These are phyloP conservation scores for Psilocybe subaeruginosa DNA, from an alignment of 768 basidiomycete genomes.

Conservation along the genomic window DNA sequence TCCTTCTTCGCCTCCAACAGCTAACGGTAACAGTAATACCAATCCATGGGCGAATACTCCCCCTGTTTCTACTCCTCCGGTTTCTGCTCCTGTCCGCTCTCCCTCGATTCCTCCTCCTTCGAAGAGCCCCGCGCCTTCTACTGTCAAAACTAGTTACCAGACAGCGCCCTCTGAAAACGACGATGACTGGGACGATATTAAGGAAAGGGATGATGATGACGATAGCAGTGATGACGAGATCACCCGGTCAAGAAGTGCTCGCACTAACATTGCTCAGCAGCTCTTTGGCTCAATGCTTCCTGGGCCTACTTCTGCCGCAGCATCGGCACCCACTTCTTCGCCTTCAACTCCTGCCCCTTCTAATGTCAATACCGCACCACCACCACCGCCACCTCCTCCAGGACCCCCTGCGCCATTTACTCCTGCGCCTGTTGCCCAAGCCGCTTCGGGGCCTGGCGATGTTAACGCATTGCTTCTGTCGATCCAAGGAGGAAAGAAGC, in stretches of 20 bases:
- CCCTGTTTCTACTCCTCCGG: slow-evolving; percentile 34
- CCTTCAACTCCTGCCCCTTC: slow-evolving; percentile 40
- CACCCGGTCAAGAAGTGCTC: slow-evolving; percentile 59
- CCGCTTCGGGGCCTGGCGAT: slow-evolving; percentile 46
- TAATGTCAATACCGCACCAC: slow-evolving; percentile 31
- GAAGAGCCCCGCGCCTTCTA: slow-evolving; percentile 57
- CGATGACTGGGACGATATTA: slow-evolving; percentile 86
- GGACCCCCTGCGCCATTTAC: slow-evolving; percentile 37
- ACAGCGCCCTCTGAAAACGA: slow-evolving; percentile 52
- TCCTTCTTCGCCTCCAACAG: slow-evolving; percentile 29
- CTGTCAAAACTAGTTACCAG: slow-evolving; percentile 59
- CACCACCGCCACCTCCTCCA: slow-evolving; percentile 25
- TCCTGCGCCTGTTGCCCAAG: slow-evolving; percentile 36
- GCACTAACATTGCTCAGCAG: slow-evolving; percentile 74
- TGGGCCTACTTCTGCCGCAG: slow-evolving; percentile 58
- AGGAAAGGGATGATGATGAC: slow-evolving; percentile 71
- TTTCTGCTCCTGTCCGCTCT: slow-evolving; percentile 38
- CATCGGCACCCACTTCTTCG: slow-evolving; percentile 26
- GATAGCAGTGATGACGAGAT: slow-evolving; percentile 84
- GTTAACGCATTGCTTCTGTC: slow-evolving; percentile 71
- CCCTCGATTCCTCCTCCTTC: slow-evolving; percentile 40
- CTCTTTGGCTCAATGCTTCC: slow-evolving; percentile 78
- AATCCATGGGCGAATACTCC: slow-evolving; percentile 69
- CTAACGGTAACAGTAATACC: slow-evolving; percentile 42
- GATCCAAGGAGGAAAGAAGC: slow-evolving; percentile 75